Evolutionary conservation across 1,284 basidiomycete genomes (phyloP), one percentile per base, ranked within the genome.

Genomic region (Sphagnurus paluster): DNA sequence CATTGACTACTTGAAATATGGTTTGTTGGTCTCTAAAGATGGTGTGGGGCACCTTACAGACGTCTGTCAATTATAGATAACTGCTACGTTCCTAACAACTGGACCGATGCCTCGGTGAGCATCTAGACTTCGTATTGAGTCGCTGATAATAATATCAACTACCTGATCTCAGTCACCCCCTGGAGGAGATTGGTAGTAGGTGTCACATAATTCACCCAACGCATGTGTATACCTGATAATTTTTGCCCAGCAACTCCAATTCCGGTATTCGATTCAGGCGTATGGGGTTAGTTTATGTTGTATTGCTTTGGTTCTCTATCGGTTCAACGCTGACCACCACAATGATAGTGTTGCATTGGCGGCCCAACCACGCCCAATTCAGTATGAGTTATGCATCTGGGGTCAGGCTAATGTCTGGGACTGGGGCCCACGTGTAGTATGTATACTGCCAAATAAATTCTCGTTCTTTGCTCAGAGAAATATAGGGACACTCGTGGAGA

Each of bases 1-100:
- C 1, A 69, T 81, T 39, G 79, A 80, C 48, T 79, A 79, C 55
- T 57, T 80, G 48, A 80, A 80, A 66, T 80, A 80, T 53, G 76
- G 76, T 74, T n/a, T n/a, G n/a, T n/a, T n/a, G n/a, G n/a, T n/a
- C n/a, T n/a, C n/a, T 5, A 3, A 46, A 21, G 23, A n/a, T n/a
- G 28, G 16, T 43, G 2, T 47, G 25, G 23, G 34, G 39, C 25
- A 4, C n/a, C 24, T 2, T 3, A 29, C 6, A 32, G 9, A n/a
- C 14, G 29, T 19, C 11, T 10, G 20, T 6, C 25, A 4, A 10
- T 13, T 19, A n/a, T 21, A 78, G 78, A 80, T 51, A 80, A 80
- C 49, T 80, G 78, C 59, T 73, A 77, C 54, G 71, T 80, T 17
- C 77, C 78, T 8, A 50, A 46, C 4, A 77, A 80, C 53, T 80